Evolutionary conservation across 441 rosid species (phyloP).

Genomic region (Arabidopsis hybrid): DNA sequence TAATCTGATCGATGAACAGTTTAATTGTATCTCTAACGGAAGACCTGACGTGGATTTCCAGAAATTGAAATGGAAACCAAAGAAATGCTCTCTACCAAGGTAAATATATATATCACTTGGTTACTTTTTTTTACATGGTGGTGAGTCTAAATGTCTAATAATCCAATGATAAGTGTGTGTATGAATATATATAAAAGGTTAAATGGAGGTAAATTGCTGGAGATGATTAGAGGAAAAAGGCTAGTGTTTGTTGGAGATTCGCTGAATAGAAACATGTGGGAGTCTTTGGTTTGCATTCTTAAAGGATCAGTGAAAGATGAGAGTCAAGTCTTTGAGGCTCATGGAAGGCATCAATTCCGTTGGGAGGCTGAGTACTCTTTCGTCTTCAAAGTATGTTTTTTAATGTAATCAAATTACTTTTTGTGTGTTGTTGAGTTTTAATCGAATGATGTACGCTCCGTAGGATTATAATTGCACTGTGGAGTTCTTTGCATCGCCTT

Average conservation of each 20-base stretch:
- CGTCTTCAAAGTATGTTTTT: slow-evolving; percentile 66
- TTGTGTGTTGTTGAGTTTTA: background rate
- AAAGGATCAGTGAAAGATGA: slow-evolving; percentile 63
- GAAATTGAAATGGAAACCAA: slow-evolving; percentile 90
- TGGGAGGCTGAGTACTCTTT: slow-evolving; percentile 85
- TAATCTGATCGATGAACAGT: slow-evolving; percentile 79
- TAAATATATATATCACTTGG: slow-evolving; percentile 21
- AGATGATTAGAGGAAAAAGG: slow-evolving; percentile 82
- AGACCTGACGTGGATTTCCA: slow-evolving; percentile 74
- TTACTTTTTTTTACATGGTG: background rate
- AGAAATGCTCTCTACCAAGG: slow-evolving; percentile 83
- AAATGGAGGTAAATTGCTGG: slow-evolving; percentile 63
- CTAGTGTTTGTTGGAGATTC: slow-evolving; percentile 94
- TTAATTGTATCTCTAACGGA: slow-evolving; percentile 78
- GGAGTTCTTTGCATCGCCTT: slow-evolving; percentile 89
- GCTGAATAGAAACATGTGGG: slow-evolving; percentile 96
- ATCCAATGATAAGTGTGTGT: slow-evolving; percentile 1
- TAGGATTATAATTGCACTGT: slow-evolving; percentile 78
- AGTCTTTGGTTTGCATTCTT: slow-evolving; percentile 85
- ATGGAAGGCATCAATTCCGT: slow-evolving; percentile 72
- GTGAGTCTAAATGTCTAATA: background rate
- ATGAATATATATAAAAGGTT: slow-evolving; percentile 51
- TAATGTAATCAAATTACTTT: background rate
- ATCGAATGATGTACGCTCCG: slow-evolving; percentile 19
- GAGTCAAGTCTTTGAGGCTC: slow-evolving; percentile 73